Base-by-base conservation (phyloP, 345 rosid species). In the Psidium guajava region DNA sequence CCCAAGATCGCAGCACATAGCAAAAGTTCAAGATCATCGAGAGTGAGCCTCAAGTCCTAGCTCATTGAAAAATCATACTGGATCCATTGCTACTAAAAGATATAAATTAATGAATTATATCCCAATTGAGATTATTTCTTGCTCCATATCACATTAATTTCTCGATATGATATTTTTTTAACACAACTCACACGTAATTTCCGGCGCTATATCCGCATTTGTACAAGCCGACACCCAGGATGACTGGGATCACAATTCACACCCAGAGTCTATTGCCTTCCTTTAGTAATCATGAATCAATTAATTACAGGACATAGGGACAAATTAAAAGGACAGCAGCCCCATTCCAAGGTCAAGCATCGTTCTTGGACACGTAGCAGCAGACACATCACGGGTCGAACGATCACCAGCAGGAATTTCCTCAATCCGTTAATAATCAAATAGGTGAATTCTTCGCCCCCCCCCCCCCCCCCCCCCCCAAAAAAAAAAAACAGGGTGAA, bases 51-150 rank as follows among this genome's bases (percentile, higher is more conserved):
- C 47, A 4, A 61, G 5, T 61, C 0, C 22, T 0, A 6, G 5
- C 8, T 0, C 1, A 2, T 36, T 0, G 0, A 64, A 4, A 28
- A 28, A 15, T 32, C 24, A 1, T 8, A 1, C 20, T 54, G 24
- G 1, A 20, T 7, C 3, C 4, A 20, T 8, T 3, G 8, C 6
- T 4, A 54, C 10, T 21, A 18, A 69, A 69, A 52, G 32, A 0
- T 2, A 8, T 36, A 69, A 9, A 18, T 69, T 1, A 32, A 18
- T 36, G 0, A 69, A 8, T 32, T 32, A 32, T 32, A 24, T 32
- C 6, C 4, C 1, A 16, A 20, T 0, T 69, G 0, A 1, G 3
- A 8, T 32, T 36, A 18, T 9, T 8, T 69, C 1, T 36, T 18
- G 6, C 8, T 64, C 0, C 24, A 64, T 3, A 1, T 16, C 6